Percentiles rank a stretch among this genome's conserved stretches.
These are phyloP conservation scores for Aquilaria malaccensis DNA, from an alignment of 345 rosid species.

Conservation along the genomic window DNA sequence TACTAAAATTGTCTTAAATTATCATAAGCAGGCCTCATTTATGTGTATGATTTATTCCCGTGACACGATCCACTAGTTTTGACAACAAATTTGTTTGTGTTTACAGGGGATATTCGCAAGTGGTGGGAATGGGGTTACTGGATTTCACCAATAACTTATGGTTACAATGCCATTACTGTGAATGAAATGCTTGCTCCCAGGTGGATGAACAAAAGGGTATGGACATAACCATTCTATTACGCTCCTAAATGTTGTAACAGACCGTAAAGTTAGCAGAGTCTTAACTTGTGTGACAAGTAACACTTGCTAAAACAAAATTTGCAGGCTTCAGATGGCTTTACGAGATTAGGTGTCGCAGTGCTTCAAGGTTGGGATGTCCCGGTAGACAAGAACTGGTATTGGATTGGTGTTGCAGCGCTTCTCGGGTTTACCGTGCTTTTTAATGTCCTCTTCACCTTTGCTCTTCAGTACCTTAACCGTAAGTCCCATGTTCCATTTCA, in stretches of 20 bases:
- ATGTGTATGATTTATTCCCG: background rate
- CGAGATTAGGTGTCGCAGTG: conserved; percentile 32
- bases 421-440: conserved; percentile 42
- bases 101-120: conserved; percentile 54
- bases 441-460: conserved; percentile 45
- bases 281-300: background rate
- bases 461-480: conserved; percentile 48
- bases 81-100: background rate
- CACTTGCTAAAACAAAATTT: background rate
- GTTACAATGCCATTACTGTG: conserved; percentile 54
- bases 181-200: conserved; percentile 78
- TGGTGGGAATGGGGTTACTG: conserved; percentile 97
- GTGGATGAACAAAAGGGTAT: conserved; percentile 68
- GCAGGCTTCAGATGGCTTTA: conserved; percentile 26
- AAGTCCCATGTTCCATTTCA: conserved; percentile 17
- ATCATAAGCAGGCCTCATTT: background rate
- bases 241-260: too few relatives aligned
- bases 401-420: conserved; percentile 55
- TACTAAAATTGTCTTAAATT: background rate
- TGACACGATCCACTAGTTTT: background rate
- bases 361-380: conserved; percentile 30
- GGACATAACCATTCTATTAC: background rate
- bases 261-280: background rate
- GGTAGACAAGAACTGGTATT: conserved; percentile 43
- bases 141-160: conserved; percentile 82